phyloP scores from a whole-genome alignment of 129 eudicot genomes.

The Logfia minima region DNA sequence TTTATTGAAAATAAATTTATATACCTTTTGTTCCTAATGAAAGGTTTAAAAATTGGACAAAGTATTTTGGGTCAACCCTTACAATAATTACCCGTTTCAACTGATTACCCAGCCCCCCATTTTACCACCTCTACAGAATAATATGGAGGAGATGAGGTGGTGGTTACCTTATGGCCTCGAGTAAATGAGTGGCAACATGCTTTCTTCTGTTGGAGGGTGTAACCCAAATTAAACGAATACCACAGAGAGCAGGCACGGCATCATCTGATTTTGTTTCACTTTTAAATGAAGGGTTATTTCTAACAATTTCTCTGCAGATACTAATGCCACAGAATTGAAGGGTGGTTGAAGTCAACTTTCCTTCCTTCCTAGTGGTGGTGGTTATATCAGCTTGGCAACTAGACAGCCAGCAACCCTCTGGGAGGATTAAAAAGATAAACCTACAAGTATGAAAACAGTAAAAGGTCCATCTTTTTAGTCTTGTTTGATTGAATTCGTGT shows the following conservation, averaged over 20 bases:
- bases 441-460: constrained; percentile 27
- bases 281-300: constrained; percentile 25
- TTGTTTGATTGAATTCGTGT: too few relatives aligned
- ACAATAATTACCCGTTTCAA: background rate
- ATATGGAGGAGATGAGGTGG: background rate
- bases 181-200: constrained; percentile 64
- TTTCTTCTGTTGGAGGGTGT: constrained; percentile 78
- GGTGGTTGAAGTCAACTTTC: constrained; percentile 35
- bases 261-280: constrained; percentile 25
- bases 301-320: constrained; percentile 56
- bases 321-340: constrained; percentile 62
- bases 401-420: constrained; percentile 57
- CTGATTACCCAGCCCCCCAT: background rate
- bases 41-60: too few relatives aligned
- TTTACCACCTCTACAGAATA: constrained; percentile 7
- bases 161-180: constrained; percentile 70
- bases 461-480: background rate
- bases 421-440: constrained; percentile 64
- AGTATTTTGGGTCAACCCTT: too few relatives aligned
- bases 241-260: constrained; percentile 64
- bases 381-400: constrained; percentile 21
- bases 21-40: too few relatives aligned
- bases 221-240: constrained; percentile 92
- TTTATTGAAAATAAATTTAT: too few relatives aligned
- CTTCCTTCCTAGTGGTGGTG: constrained; percentile 23